Percentiles rank a stretch among this genome's conserved stretches.
Evolutionary conservation across 495 filamentous ascomycete genomes (phyloP).

Genomic region (Podospora bellae-mahoneyi): DNA sequence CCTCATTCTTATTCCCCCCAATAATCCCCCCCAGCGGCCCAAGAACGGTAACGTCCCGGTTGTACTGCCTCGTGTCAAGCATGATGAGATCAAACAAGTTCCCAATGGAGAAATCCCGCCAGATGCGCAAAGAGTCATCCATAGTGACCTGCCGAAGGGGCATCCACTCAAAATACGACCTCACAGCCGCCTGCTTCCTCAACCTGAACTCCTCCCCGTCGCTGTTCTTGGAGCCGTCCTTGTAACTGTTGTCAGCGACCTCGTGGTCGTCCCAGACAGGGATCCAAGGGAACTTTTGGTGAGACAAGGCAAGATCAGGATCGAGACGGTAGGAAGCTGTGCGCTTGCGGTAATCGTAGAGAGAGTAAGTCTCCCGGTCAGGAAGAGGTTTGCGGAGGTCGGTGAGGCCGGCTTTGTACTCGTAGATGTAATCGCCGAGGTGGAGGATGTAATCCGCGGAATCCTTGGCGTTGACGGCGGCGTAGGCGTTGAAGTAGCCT

Average conservation of each 20-base stretch:
- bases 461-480: slow-evolving; percentile 63
- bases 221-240: slow-evolving; percentile 58
- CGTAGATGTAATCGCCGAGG: slow-evolving; percentile 69
- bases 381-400: slow-evolving; percentile 54
- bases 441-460: slow-evolving; percentile 64
- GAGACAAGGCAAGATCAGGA: slow-evolving; percentile 54
- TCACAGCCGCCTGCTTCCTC: slow-evolving; percentile 53
- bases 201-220: slow-evolving; percentile 52
- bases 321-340: slow-evolving; percentile 61
- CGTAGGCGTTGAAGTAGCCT: slow-evolving; percentile 61
- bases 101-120: slow-evolving; percentile 63
- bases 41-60: slow-evolving; percentile 53
- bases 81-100: slow-evolving; percentile 64
- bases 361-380: slow-evolving; percentile 47
- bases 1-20: slow-evolving; percentile 16
- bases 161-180: slow-evolving; percentile 73
- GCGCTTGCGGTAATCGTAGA: slow-evolving; percentile 59
- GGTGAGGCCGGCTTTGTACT: slow-evolving; percentile 45
- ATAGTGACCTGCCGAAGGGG: slow-evolving; percentile 60
- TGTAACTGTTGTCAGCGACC: slow-evolving; percentile 61
- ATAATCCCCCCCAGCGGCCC: slow-evolving; percentile 20
- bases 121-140: slow-evolving; percentile 68
- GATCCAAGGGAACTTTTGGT: slow-evolving; percentile 64
- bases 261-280: slow-evolving; percentile 71
- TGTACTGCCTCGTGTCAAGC: slow-evolving; percentile 66